Evolutionary conservation across 1,284 basidiomycete species (phyloP).

Genomic region (Ustilago crameri): DNA sequence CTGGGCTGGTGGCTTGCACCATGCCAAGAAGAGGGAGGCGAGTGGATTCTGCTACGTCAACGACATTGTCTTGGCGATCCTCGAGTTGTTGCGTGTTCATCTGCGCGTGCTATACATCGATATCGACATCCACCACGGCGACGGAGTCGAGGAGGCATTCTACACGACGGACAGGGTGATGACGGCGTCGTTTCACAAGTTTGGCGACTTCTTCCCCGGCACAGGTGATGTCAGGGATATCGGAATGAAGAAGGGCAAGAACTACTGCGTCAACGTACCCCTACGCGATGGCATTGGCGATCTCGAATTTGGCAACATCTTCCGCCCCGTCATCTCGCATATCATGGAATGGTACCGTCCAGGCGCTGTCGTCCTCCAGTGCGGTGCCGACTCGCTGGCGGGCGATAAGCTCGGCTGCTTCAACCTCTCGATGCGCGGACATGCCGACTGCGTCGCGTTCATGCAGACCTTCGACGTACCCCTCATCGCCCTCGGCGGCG

Average conservation of each 20-base stretch:
- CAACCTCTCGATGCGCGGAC: constrained; percentile 92
- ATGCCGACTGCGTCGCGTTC: constrained; percentile 89
- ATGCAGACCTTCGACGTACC: constrained; percentile 86
- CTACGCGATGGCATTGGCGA: constrained; percentile 94
- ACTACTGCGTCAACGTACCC: constrained; percentile 93
- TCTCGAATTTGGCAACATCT: constrained; percentile 76
- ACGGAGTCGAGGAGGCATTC: constrained; percentile 98
- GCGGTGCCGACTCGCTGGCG: constrained; percentile 92
- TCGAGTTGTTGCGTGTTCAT: constrained; percentile 70
- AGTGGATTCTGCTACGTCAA: constrained; percentile 98
- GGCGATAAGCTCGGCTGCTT: constrained; percentile 97
- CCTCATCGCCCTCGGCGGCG: constrained; percentile 90
- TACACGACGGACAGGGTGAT: constrained; percentile 97
- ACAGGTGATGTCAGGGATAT: constrained; percentile 78
- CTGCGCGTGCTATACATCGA: constrained; percentile 95
- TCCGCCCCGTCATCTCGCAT: constrained; percentile 75
- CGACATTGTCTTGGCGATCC: constrained; percentile 72
- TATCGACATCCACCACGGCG: constrained; percentile 97
- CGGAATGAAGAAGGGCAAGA: constrained; percentile 85
- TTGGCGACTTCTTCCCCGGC: constrained; percentile 96
- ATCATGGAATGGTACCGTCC: constrained; percentile 92
- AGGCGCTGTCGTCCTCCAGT: constrained; percentile 90
- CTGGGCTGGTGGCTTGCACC: constrained; percentile 97
- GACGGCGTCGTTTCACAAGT: constrained; percentile 92
- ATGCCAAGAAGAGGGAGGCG: constrained; percentile 96